Base-by-base conservation (phyloP, 2,329 filamentous ascomycete species). In the Penicillium hordei region DNA sequence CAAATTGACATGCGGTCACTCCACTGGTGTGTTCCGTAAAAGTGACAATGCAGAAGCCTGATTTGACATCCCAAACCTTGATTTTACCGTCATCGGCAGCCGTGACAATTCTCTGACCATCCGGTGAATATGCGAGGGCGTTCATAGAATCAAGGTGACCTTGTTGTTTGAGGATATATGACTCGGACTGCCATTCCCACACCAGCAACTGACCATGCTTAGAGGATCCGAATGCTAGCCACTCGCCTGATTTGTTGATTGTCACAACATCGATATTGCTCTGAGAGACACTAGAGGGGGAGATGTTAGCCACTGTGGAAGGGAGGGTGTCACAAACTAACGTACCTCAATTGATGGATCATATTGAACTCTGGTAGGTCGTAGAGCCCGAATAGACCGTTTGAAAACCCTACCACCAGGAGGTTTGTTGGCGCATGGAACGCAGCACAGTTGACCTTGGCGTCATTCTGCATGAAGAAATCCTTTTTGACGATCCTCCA, bases 141-240 rank as follows among this genome's bases (percentile, higher is more conserved):
- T 97, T 97, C 85, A 97, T 93, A 2, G 91, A 89, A 73, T 99
- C 94, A 64, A 96, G 93, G 76, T 99, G 94, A 0, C 93, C 94
- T 75, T 97, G 94, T 71, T 99, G 94, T 77, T 99, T 99, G 48
- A 99, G 81, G 58, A 99, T 95, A 75, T 99, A 99, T 6, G 93
- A 97, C 75, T 99, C 95, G 0, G 94, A 99, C 72, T 97, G 93
- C 93, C 95, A 99, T 74, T 99, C 94, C 94, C 94, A 99, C 4
- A 99, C 94, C 4, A 99, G 79, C n/a, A 99, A 81, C 72, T 99
- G 94, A 0, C 95, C 95, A 5, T 96, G 83, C 68, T 95, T 95
- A 2, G 94, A 96, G 0, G 95, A 94, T 15, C 93, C 94, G 73
- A 99, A 97, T 0, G 95, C 95, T 23, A 99, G 80, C 94, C 94